Conservation (phyloP, 257 asterid species). For the Gentiana macrophylla region DNA sequence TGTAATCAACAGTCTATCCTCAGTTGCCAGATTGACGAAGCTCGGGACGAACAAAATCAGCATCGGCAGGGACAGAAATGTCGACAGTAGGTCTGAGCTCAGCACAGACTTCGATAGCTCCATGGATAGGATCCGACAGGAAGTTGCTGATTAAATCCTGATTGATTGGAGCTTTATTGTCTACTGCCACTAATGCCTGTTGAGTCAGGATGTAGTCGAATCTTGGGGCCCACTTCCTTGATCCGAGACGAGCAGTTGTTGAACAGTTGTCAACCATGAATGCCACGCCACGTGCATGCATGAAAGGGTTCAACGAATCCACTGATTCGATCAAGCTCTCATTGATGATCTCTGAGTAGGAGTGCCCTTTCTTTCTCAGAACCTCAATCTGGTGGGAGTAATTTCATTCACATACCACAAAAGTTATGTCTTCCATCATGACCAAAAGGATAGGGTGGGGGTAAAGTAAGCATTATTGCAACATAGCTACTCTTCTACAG, state of each 20-base stretch:
- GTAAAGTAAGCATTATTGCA: background rate
- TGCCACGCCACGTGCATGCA: constrained; percentile 98
- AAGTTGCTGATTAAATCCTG: constrained; percentile 78
- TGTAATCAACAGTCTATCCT: too few species aligned
- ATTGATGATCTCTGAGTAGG: constrained; percentile 86
- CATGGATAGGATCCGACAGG: constrained; percentile 74
- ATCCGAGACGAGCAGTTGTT: constrained; percentile 84
- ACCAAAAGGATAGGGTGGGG: background rate
- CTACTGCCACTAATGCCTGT: constrained; percentile 85
- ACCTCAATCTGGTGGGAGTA: constrained; percentile 54
- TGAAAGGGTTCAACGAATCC: constrained; percentile 89
- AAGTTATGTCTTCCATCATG: background rate
- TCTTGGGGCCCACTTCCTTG: constrained; percentile 95
- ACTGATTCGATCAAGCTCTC: constrained; percentile 88
- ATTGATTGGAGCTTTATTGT: constrained; percentile 51
- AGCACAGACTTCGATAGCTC: constrained; percentile 80
- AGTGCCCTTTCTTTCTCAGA: constrained; percentile 91
- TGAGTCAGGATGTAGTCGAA: constrained; percentile 84
- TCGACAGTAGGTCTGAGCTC: constrained; percentile 91
- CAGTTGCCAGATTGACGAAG: constrained; percentile 47
- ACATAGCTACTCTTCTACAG: too few species aligned
- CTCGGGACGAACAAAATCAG: constrained; percentile 93
- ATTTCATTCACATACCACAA: background rate
- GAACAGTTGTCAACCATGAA: constrained; percentile 98
- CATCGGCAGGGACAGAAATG: constrained; percentile 82